Percentiles rank a stretch among this genome's conserved stretches.
Evolutionary conservation across 176 grass and related monocot species (phyloP).

Genomic region (Olyra latifolia): DNA sequence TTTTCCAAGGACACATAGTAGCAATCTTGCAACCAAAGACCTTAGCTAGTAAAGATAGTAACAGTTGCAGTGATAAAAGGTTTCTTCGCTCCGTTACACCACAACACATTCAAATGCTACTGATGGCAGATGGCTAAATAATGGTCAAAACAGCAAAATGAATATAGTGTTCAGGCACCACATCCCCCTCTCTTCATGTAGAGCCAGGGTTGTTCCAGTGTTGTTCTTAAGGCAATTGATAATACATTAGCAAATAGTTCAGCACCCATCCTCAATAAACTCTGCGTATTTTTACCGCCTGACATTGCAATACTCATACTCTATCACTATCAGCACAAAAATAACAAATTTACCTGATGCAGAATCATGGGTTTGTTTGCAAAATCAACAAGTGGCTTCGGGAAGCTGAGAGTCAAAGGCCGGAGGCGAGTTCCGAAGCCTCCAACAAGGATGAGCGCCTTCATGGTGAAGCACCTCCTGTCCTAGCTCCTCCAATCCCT

Average conservation of each 20-base stretch:
- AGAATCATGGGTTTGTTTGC: slow-evolving; percentile 96
- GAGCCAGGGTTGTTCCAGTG: neutral
- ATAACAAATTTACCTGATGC: slow-evolving; percentile 66
- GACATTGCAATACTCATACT: neutral
- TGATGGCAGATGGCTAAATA: neutral
- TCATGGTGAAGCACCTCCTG: slow-evolving; percentile 47
- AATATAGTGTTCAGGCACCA: neutral
- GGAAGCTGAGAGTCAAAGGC: slow-evolving; percentile 86
- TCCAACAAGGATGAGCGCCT: slow-evolving; percentile 91
- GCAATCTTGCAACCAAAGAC: neutral
- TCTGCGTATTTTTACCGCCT: neutral
- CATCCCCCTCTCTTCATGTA: neutral
- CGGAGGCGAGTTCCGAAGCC: slow-evolving; percentile 91
- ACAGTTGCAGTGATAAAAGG: neutral
- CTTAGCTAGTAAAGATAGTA: neutral
- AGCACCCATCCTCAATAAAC: neutral
- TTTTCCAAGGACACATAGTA: neutral
- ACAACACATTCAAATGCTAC: neutral
- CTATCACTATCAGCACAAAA: neutral
- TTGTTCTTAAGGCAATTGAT: neutral
- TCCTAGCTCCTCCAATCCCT: slow-evolving; percentile 13
- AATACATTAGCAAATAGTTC: neutral
- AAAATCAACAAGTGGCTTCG: slow-evolving; percentile 95
- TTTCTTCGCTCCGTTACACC: neutral
- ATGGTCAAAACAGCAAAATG: neutral